Conservation (phyloP, 768 basidiomycete genomes). For the Inosperma sp. region DNA sequence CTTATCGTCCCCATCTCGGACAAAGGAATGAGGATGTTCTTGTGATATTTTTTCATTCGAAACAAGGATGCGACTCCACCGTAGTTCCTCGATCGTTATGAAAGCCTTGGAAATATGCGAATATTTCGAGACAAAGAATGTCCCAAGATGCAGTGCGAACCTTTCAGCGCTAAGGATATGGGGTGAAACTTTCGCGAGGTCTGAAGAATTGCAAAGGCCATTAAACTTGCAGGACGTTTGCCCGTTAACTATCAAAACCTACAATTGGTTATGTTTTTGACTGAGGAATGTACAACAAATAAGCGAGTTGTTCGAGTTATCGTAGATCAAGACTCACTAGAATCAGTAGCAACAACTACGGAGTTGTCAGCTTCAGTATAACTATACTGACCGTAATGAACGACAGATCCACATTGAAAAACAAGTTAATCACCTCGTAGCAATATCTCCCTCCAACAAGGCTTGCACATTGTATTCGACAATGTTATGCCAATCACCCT, state of each 20-base stretch:
- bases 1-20: conserved; percentile 89
- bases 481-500: conserved; percentile 60
- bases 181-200: conserved; percentile 85
- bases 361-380: conserved; percentile 89
- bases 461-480: conserved; percentile 82
- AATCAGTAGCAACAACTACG: conserved; percentile 87
- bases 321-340: conserved; percentile 64
- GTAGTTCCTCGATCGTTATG: conserved; percentile 70
- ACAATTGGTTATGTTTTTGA: conserved; percentile 70
- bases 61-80: conserved; percentile 77
- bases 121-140: conserved; percentile 79
- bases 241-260: conserved; percentile 12
- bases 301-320: background rate
- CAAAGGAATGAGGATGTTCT: conserved; percentile 75
- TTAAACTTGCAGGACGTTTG: background rate
- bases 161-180: conserved; percentile 78
- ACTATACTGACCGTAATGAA: conserved; percentile 31
- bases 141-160: conserved; percentile 84
- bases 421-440: conserved; percentile 49
- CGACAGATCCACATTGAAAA: conserved; percentile 7
- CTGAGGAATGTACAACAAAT: conserved; percentile 27
- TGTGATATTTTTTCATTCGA: conserved; percentile 33
- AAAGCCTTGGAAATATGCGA: conserved; percentile 67
- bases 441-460: conserved; percentile 80
- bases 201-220: conserved; percentile 37